Conservation (phyloP, 352 stramenopile species). For the Aphanomyces invadans region DNA sequence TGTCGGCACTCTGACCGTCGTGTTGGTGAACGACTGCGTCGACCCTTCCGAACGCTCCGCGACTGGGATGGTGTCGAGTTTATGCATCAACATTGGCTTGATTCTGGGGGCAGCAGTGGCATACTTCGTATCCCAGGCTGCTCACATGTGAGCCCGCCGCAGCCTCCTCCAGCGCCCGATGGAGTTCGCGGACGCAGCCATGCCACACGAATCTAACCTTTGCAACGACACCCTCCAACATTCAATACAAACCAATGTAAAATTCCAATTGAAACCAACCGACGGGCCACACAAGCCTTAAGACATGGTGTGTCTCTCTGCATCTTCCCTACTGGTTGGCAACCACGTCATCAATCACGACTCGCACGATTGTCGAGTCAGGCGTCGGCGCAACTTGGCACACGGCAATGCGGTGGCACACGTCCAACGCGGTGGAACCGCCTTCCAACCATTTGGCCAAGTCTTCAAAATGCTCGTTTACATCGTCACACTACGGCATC, state of each 20-base stretch:
- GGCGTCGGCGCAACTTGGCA: neutral
- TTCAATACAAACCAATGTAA: too few species aligned
- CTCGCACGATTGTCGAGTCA: neutral
- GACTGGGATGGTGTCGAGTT: constrained; percentile 2
- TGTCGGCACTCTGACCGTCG: neutral
- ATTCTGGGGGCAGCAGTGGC: neutral
- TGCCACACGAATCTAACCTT: too few species aligned
- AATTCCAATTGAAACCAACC: neutral
- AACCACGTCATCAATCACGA: constrained; percentile 7
- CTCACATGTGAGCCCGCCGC: neutral
- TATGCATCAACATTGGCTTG: neutral
- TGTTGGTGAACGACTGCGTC: constrained; percentile 12
- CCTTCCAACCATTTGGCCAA: neutral
- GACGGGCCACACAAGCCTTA: too few species aligned
- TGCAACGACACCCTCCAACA: too few species aligned
- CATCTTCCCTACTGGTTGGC: neutral
- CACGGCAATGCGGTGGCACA: constrained; percentile 14
- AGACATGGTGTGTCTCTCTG: too few species aligned
- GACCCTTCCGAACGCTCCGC: neutral
- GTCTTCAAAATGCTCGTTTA: constrained; percentile 23
- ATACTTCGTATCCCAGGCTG: neutral
- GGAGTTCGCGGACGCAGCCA: too few species aligned
- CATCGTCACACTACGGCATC: constrained; percentile 17
- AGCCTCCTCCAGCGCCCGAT: too few species aligned
- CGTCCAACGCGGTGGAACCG: neutral